Base-by-base conservation (phyloP, 2,329 filamentous ascomycete genomes). In the Scedosporium minutisporum region DNA sequence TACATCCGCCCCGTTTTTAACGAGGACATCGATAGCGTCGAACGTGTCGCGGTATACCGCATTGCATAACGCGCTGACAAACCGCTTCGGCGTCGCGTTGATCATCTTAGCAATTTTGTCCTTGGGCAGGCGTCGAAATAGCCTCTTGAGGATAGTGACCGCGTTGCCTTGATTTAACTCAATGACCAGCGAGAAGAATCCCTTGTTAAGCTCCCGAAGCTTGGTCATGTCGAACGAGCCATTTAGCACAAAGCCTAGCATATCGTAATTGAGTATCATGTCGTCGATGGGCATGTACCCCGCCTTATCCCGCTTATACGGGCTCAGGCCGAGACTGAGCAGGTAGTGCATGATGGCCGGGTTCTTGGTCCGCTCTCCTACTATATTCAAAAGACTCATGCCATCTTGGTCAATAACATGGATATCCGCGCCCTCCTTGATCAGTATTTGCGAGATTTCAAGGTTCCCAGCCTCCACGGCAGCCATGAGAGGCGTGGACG, bases 211-310 rank as follows among this genome's bases (percentile, higher is more conserved):
- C n/a, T n/a, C n/a, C n/a, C n/a, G n/a, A n/a, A 66, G 14, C 2
- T 57, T 41, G 16, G n/a, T 41, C 6, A 67, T 60, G 61, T 67
- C 65, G 29, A 64, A 64, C 1, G 93, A 96, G 41, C 89, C 90
- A 61, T 88, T 93, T 63, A 87, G 87, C 57, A 97, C 93, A 83
- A 93, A 96, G 64, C 88, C 88, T 65, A 97, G 86, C 29, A 99
- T 79, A 65, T 97, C 87, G 46, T 87, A 72, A 76, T 97, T 99
- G 74, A 99, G 86, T 5, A 61, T 41, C 59, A 61, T 61, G 59
- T 61, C 59, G 27, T 59, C 59, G 29, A 66, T 21, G 7, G 66
- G 57, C 61, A 59, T 61, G 5, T 63, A 60, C 3, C 41, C 57
- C 3, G 58, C 58, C 62, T 61, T 62, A 46, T 65, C 63, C 25